These are phyloP conservation scores for Amanita jacksonii DNA, from an alignment of 768 basidiomycete species.

Conservation along the genomic window DNA sequence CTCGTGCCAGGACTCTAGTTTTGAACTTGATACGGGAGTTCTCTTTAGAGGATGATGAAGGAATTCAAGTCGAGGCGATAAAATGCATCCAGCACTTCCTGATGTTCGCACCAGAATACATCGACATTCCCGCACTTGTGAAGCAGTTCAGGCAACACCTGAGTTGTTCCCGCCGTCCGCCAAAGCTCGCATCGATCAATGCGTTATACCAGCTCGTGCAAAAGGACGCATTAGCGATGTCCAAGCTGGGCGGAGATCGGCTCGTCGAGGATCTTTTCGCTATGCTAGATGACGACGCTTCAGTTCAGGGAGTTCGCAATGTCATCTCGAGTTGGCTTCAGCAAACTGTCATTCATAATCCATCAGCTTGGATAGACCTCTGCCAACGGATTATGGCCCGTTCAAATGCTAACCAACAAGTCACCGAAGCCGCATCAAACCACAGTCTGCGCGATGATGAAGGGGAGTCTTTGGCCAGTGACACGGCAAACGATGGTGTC, in stretches of 20 bases:
- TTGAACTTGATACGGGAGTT: conserved; percentile 83
- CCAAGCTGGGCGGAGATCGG: conserved; percentile 86
- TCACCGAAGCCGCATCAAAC: conserved; percentile 49
- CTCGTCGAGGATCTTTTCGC: conserved; percentile 93
- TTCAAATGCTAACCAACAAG: conserved; percentile 78
- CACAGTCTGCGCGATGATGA: conserved; percentile 77
- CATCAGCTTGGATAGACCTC: conserved; percentile 96
- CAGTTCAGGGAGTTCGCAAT: conserved; percentile 86
- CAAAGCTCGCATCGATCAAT: conserved; percentile 92
- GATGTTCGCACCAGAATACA: conserved; percentile 86
- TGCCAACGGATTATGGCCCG: conserved; percentile 96
- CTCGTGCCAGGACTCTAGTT: conserved; percentile 67
- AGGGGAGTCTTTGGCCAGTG: conserved; percentile 73
- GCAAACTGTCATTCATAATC: conserved; percentile 88
- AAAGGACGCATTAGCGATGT: conserved; percentile 86
- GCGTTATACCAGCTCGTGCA: conserved; percentile 96
- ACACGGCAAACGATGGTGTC: conserved; percentile 8
- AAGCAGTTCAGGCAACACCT: conserved; percentile 71
- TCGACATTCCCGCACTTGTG: conserved; percentile 75
- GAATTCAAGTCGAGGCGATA: conserved; percentile 86
- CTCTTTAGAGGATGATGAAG: conserved; percentile 77
- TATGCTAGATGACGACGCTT: conserved; percentile 91
- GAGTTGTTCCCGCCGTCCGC: conserved; percentile 68
- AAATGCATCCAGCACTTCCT: conserved; percentile 95
- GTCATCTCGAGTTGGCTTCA: conserved; percentile 92